phyloP scores from a whole-genome alignment of 2,329 filamentous ascomycete species.

The Aspergillus sp. region DNA sequence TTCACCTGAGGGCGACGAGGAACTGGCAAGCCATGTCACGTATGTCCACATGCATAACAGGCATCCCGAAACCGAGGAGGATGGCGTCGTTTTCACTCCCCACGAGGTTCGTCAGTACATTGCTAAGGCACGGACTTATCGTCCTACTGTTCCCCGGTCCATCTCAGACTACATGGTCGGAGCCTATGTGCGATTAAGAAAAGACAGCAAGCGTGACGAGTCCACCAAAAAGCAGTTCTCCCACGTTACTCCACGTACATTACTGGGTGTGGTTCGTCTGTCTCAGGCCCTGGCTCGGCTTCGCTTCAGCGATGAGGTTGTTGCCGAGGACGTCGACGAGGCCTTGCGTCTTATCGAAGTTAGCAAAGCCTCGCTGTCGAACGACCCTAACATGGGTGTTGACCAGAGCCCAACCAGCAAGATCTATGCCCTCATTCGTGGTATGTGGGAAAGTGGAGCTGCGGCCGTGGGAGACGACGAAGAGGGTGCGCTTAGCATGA shows the following conservation, averaged over 20 bases:
- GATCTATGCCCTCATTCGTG: slow-evolving; percentile 91
- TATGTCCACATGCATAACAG: slow-evolving; percentile 95
- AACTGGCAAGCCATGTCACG: slow-evolving; percentile 89
- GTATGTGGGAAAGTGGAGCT: slow-evolving; percentile 76
- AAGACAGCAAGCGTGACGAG: slow-evolving; percentile 85
- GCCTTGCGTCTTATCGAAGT: slow-evolving; percentile 84
- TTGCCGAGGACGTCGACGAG: slow-evolving; percentile 91
- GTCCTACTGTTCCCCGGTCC: slow-evolving; percentile 72
- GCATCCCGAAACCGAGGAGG: slow-evolving; percentile 68
- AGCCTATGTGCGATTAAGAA: slow-evolving; percentile 89
- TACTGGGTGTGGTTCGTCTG: slow-evolving; percentile 85
- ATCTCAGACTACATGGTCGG: slow-evolving; percentile 96
- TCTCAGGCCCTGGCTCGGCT: slow-evolving; percentile 89
- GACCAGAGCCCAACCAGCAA: slow-evolving; percentile 75
- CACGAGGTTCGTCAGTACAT: slow-evolving; percentile 95
- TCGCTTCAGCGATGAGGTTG: slow-evolving; percentile 76
- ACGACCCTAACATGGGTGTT: slow-evolving; percentile 55
- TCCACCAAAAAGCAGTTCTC: slow-evolving; percentile 85
- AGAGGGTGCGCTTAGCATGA: slow-evolving; percentile 70
- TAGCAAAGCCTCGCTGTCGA: slow-evolving; percentile 81
- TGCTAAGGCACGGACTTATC: slow-evolving; percentile 80
- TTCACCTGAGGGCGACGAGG: slow-evolving; percentile 78
- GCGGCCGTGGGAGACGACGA: slow-evolving; percentile 66
- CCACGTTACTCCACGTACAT: slow-evolving; percentile 86
- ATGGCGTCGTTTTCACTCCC: slow-evolving; percentile 73